Evolutionary conservation across 2,329 filamentous ascomycete species (phyloP).

Genomic region (Aspergillus japonicus): DNA sequence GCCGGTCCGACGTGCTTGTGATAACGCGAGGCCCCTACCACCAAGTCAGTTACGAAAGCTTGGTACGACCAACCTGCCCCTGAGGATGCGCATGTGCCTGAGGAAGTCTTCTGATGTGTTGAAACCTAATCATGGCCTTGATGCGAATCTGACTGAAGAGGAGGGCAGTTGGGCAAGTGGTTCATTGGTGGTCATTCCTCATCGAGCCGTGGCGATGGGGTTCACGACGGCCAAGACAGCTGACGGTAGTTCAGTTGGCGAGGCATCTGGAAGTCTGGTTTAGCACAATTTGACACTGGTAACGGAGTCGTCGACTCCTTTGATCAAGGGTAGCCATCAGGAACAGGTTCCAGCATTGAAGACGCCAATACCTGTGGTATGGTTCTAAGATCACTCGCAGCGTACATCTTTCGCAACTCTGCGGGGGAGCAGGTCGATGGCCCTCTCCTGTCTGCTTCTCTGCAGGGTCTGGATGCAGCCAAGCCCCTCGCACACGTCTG

Average conservation of each 20-base stretch:
- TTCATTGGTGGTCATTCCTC: not conserved
- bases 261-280: not conserved
- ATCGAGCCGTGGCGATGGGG: not conserved
- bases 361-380: not conserved
- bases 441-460: not conserved
- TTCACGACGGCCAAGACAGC: not conserved
- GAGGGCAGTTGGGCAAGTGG: not conserved
- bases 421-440: not conserved
- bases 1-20: not conserved
- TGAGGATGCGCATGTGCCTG: constrained; percentile 12
- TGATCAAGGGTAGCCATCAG: not conserved
- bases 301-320: not conserved
- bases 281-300: not conserved
- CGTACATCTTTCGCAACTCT: not conserved
- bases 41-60: not conserved
- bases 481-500: constrained; percentile 9
- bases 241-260: not conserved
- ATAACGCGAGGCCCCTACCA: not conserved
- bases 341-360: not conserved
- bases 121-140: not conserved
- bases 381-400: not conserved
- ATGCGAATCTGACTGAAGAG: not conserved
- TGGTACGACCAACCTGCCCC: constrained; percentile 3
- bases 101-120: constrained; percentile 8
- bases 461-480: constrained; percentile 1